A percentile compares a stretch with the other conserved stretches of the same genome.
Conservation (phyloP, 345 rosid species). For the Anastatica hierochuntica region DNA sequence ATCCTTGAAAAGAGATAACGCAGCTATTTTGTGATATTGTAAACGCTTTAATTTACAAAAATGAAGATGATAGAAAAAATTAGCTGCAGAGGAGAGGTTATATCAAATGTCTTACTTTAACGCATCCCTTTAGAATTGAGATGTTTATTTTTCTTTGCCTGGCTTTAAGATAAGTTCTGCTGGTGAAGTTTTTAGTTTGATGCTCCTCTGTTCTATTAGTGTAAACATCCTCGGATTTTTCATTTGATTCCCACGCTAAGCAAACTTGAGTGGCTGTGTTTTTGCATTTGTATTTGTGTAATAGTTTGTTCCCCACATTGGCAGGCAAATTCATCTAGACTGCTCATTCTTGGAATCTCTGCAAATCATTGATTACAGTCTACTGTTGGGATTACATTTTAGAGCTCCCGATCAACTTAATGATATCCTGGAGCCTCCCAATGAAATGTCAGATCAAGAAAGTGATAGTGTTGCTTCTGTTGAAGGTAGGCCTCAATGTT, state of each 20-base stretch:
- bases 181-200: not conserved
- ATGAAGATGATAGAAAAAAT: too few species aligned
- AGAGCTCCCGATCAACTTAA: constrained; percentile 62
- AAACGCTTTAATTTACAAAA: too few species aligned
- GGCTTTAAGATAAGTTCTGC: too few species aligned
- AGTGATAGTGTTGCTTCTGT: constrained; percentile 30
- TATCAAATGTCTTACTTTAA: too few species aligned
- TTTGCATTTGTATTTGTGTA: not conserved
- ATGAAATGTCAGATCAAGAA: constrained; percentile 31
- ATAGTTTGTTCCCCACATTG: constrained; percentile 13
- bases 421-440: constrained; percentile 41
- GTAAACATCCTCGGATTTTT: not conserved
- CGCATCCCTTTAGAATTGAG: too few species aligned
- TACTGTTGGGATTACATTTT: constrained; percentile 76
- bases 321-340: constrained; percentile 70
- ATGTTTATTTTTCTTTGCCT: too few species aligned
- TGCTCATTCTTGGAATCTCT: constrained; percentile 72
- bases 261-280: not conserved
- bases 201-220: not conserved
- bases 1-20: too few species aligned
- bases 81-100: too few species aligned
- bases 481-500: constrained; percentile 36
- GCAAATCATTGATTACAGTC: constrained; percentile 79
- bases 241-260: not conserved
- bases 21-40: too few species aligned